Base-by-base conservation (phyloP, 163 green algal genomes). In the Volvox carteri region DNA sequence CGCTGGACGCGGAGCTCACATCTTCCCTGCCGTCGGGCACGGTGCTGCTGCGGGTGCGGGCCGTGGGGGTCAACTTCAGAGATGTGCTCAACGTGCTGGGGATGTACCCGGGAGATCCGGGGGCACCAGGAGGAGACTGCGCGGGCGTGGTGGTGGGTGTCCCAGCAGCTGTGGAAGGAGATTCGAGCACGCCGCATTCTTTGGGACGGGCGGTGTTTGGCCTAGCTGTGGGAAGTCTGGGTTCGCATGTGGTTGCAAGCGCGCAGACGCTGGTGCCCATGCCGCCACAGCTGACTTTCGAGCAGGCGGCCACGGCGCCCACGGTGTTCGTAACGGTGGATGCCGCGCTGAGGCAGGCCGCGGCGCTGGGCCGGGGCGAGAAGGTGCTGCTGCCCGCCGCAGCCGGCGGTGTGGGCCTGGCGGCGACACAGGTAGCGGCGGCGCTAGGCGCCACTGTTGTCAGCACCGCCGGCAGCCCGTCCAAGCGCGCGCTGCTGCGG, bases 11-110 rank as follows among this genome's bases (percentile, higher is more conserved):
- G 2, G 52, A 58, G 30, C 60, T 78, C 35, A 30, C 88, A 62
- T 54, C 58, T 35, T 30, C 48, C 44, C 23, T 25, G 23, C 79
- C 79, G 18, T 37, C n/a, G n/a, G 85, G 87, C 41, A 87, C 56
- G 11, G 87, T 92, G 62, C 46, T 95, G 44, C 33, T 96, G 65
- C 85, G 84, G 37, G 97, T 99, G 62, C 90, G 90, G 41, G 97
- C 97, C 0, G 93, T 99, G 11, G 97, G 97, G 7, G 86, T 99
- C 84, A 99, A 99, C 91, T 95, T 90, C 89, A 81, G 96, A 35
- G 97, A 99, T 65, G 95, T 98, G 85, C 94, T 98, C 35, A 98
- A 98, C 70, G 93, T 98, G 54, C 91, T 98, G 91, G 96, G 96
- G 79, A 96, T 98, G 94, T 98, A 98, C 91, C 93, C 95, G 62